phyloP scores from a whole-genome alignment of 2,329 filamentous ascomycete species.

The Aspergillus candidus region DNA sequence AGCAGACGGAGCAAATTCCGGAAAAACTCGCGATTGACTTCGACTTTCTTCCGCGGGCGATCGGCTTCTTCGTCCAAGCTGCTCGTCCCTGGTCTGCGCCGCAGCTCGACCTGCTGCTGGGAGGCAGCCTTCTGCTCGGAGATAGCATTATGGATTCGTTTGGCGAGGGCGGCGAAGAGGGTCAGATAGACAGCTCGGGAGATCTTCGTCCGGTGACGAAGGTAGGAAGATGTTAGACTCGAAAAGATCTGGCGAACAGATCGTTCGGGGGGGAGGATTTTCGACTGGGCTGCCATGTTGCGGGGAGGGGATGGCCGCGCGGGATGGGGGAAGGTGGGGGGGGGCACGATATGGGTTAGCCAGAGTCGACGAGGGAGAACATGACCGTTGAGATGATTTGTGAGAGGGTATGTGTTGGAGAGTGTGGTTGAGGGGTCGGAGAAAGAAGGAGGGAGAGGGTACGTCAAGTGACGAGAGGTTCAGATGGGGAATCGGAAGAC shows the following conservation, averaged over 20 bases:
- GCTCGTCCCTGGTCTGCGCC: conserved; percentile 47
- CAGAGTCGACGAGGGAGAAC: conserved; percentile 17
- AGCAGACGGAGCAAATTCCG: conserved; percentile 70
- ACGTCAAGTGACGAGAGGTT: background rate
- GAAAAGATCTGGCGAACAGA: conserved; percentile 60
- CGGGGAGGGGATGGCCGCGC: conserved; percentile 11
- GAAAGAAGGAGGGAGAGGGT: background rate
- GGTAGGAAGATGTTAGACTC: conserved; percentile 65
- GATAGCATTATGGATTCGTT: conserved; percentile 86
- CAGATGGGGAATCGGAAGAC: background rate
- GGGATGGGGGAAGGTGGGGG: conserved; percentile 2
- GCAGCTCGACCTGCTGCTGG: conserved; percentile 56
- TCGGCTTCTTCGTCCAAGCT: conserved; percentile 28
- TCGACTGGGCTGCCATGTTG: conserved; percentile 69
- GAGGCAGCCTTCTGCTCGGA: conserved; percentile 87
- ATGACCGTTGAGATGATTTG: conserved; percentile 11
- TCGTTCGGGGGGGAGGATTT: conserved; percentile 58
- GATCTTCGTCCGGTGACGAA: conserved; percentile 72
- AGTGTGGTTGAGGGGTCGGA: background rate
- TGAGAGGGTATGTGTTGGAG: background rate
- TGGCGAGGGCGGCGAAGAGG: conserved; percentile 70
- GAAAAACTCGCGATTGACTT: conserved; percentile 83
- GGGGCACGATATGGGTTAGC: conserved; percentile 9
- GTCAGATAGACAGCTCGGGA: conserved; percentile 78
- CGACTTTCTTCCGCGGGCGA: conserved; percentile 66